Conservation (phyloP, 2,329 filamentous ascomycete species). For the Colletotrichum euphorbiae region DNA sequence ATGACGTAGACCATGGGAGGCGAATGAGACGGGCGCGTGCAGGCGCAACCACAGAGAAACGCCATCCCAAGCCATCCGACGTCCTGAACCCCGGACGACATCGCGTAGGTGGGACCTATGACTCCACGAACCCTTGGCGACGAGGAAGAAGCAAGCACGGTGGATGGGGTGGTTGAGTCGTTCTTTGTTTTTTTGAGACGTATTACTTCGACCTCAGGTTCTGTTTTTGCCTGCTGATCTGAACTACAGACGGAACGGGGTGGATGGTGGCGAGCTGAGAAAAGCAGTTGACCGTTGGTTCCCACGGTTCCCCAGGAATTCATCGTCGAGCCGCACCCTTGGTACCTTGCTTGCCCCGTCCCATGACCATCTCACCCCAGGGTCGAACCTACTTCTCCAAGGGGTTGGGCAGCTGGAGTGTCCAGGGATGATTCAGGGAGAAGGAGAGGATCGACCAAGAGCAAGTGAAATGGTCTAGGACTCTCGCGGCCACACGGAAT, state of each 20-base stretch:
- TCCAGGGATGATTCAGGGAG: slow-evolving; percentile 12
- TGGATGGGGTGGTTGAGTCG: background rate
- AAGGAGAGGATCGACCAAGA: slow-evolving; percentile 3
- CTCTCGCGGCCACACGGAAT: background rate
- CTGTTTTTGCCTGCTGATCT: background rate
- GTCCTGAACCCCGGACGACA: slow-evolving; percentile 9
- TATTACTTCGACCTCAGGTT: slow-evolving; percentile 1
- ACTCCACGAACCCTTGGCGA: slow-evolving; percentile 14
- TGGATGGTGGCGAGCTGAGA: background rate
- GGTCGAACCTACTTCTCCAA: slow-evolving; percentile 12
- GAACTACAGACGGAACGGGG: background rate
- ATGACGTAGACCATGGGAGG: background rate
- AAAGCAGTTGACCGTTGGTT: background rate
- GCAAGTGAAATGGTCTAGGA: slow-evolving; percentile 7
- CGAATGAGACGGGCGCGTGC: background rate
- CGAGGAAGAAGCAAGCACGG: slow-evolving; percentile 3
- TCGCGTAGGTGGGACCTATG: background rate
- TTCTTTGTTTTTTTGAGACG: background rate
- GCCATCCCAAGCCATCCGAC: background rate
- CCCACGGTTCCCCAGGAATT: slow-evolving; percentile 2
- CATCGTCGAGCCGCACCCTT: slow-evolving; percentile 9
- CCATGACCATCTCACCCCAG: background rate
- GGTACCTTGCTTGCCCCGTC: slow-evolving; percentile 17
- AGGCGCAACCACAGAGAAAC: background rate
- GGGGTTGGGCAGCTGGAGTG: slow-evolving; percentile 20